Evolutionary conservation across 108 stramenopile species (phyloP).

Genomic region (Cylindrotheca fusiformis): DNA sequence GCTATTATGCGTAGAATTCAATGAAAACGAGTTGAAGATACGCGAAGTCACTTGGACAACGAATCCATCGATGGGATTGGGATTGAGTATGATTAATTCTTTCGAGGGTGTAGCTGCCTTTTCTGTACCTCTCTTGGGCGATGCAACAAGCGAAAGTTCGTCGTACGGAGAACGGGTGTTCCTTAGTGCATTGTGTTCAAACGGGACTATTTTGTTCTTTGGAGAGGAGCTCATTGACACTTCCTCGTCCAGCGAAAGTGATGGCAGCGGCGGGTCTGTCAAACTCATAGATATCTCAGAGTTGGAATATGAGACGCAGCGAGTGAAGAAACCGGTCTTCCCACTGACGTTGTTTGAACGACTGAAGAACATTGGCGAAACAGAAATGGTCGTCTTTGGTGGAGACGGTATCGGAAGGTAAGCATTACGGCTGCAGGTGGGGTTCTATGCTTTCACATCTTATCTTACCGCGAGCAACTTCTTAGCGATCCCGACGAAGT

Average conservation of each 20-base stretch:
- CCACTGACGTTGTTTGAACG: conserved; percentile 62
- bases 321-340: conserved; percentile 12
- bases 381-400: conserved; percentile 38
- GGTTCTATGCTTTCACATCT: background rate
- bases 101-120: conserved; percentile 63
- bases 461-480: background rate
- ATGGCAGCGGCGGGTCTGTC: background rate
- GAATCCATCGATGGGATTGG: conserved; percentile 28
- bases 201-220: conserved; percentile 55
- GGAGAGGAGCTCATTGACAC: conserved; percentile 46
- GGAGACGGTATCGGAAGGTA: conserved; percentile 58
- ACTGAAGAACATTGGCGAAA: conserved; percentile 56
- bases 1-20: conserved; percentile 65
- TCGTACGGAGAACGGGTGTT: conserved; percentile 46
- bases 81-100: conserved; percentile 36
- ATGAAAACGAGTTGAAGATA: conserved; percentile 43
- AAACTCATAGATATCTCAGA: background rate
- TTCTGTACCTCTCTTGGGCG: conserved; percentile 16
- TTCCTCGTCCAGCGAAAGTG: background rate
- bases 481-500: conserved; percentile 12
- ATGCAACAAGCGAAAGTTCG: conserved; percentile 3
- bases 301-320: background rate
- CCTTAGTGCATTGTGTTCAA: conserved; percentile 45
- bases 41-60: conserved; percentile 55
- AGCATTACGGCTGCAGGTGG: background rate